Evolutionary conservation across 2,329 filamentous ascomycete genomes (phyloP), one percentile per base, ranked within the genome.

Genomic region (Elsinoe necatrix): DNA sequence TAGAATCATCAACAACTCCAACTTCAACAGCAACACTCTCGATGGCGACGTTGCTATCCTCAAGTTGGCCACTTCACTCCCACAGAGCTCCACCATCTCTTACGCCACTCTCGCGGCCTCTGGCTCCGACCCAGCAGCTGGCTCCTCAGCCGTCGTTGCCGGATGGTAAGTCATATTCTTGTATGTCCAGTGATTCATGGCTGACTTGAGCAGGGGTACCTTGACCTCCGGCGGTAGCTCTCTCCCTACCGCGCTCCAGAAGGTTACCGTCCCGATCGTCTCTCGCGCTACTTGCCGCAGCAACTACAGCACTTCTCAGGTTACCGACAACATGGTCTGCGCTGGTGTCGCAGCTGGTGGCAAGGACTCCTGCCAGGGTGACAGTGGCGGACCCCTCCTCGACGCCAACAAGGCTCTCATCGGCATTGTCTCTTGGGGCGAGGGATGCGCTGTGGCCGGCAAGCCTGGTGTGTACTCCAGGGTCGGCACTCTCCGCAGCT

Each of bases 331-430:
- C 47, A 51, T 51, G 47, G n/a, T 51, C 25, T 51, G 47, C 47
- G 47, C 47, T 31, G 47, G 47, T 20, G 20, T 51, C 27, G 18
- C 47, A 2, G 7, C 25, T 12, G 47, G 47, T 35, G 47, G 47
- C 47, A 51, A 51, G 47, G 47, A 51, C 27, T 51, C 47, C 23
- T 51, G 47, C 47, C 47, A 51, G 31, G 47, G 47, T 35, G 47
- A 51, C 31, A 51, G 47, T 16, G 47, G 47, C 9, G 47, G 47
- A 14, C 47, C 47, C 21, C 25, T 51, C 12, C 25, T 51, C 11
- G 47, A 51, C 27, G 14, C 47, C 31, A 51, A 35, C 47, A 51
- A 51, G 47, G 31, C 27, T 14, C 16, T 51, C 8, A 16, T 51
- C 20, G 47, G 47, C 25, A 51, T 35, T 23, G 47, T 51, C 11